Percentiles rank a stretch among this genome's conserved stretches.
Conservation (phyloP, 768 basidiomycete species). For the Hericium rajendrae region DNA sequence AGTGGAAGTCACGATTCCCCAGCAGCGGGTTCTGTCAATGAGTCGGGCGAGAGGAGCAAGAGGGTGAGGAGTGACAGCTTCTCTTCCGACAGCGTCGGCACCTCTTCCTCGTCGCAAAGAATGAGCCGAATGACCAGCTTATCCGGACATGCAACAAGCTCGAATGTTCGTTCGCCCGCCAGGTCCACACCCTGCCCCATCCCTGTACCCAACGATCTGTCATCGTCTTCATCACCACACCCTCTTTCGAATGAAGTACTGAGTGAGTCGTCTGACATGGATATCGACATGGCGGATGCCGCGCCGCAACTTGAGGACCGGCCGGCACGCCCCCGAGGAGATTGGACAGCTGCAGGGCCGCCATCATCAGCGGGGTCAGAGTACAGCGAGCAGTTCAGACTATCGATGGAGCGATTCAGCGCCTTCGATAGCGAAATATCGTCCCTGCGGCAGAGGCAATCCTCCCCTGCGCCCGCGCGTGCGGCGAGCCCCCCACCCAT, state of each 20-base stretch:
- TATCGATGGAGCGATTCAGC: constrained; percentile 15
- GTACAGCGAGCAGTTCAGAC: constrained; percentile 13
- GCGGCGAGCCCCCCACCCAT: constrained; percentile 4
- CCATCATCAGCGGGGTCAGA: not conserved
- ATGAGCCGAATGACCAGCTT: not conserved
- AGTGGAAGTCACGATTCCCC: constrained; percentile 15
- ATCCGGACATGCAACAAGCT: not conserved
- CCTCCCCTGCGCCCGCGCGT: constrained; percentile 5
- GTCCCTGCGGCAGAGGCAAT: constrained; percentile 8
- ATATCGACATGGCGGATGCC: not conserved
- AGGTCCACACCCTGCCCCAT: not conserved
- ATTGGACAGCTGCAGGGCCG: not conserved
- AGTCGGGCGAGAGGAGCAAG: constrained; percentile 10
- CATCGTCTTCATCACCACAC: not conserved
- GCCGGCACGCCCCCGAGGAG: no score
- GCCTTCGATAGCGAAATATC: constrained; percentile 16
- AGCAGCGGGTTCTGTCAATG: constrained; percentile 10
- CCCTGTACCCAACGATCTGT: not conserved
- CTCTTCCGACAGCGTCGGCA: constrained; percentile 5
- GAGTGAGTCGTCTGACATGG: not conserved
- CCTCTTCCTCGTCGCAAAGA: constrained; percentile 3
- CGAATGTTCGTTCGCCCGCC: not conserved
- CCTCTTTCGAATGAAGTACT: not conserved
- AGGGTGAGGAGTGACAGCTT: constrained; percentile 11
- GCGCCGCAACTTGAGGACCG: not conserved